These are phyloP conservation scores for Dimargaris xerosporica DNA, from an alignment of 192 early-diverging fungal species.

Conservation along the genomic window DNA sequence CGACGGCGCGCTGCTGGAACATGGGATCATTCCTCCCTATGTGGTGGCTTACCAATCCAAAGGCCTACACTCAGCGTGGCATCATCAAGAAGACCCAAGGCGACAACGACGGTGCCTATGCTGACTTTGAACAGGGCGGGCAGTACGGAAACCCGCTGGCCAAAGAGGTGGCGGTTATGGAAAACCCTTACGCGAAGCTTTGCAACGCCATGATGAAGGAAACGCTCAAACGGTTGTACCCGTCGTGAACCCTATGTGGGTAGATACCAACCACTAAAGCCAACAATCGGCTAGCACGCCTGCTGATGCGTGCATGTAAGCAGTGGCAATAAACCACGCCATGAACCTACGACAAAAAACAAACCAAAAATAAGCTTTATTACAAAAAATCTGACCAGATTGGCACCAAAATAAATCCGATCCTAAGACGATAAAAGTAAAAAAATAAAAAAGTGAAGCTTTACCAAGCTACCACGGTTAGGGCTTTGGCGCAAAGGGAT, in stretches of 20 bases:
- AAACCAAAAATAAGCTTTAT: background rate
- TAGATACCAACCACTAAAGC: too few relatives aligned
- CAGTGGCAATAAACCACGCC: too few relatives aligned
- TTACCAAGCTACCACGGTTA: constrained; percentile 16
- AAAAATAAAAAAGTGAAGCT: background rate
- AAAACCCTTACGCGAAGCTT: constrained; percentile 60
- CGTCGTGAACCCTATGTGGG: too few relatives aligned
- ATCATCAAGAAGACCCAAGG: constrained; percentile 30
- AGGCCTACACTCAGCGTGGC: constrained; percentile 48
- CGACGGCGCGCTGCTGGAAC: background rate
- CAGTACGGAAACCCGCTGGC: constrained; percentile 45
- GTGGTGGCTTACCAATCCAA: constrained; percentile 14
- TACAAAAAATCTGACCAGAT: background rate
- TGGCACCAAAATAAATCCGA: background rate
- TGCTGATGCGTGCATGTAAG: too few relatives aligned
- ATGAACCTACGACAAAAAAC: background rate
- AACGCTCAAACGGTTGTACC: constrained; percentile 28
- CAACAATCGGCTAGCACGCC: too few relatives aligned
- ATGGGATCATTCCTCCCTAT: background rate
- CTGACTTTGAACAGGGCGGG: constrained; percentile 41
- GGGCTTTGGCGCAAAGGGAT: constrained; percentile 18
- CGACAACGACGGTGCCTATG: constrained; percentile 31
- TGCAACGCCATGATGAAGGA: constrained; percentile 42
- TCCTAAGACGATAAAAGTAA: background rate
- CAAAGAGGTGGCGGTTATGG: constrained; percentile 29